A percentile compares a stretch with the other conserved stretches of the same genome.
Conservation (phyloP, 2,329 filamentous ascomycete species). For the Acrocalymma vagum region DNA sequence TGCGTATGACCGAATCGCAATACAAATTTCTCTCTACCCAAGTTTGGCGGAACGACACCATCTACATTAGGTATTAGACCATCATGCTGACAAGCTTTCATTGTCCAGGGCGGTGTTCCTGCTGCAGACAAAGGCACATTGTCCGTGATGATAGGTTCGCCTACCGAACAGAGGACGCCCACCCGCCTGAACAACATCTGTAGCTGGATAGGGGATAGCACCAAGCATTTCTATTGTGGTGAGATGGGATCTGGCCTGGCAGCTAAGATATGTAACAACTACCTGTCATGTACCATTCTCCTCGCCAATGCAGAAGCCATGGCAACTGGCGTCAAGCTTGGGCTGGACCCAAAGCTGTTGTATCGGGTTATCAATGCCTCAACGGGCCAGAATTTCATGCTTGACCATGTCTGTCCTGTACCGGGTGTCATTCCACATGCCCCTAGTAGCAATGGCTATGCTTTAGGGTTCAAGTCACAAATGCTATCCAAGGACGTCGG, state of each 20-base stretch:
- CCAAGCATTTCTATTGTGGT: slow-evolving; percentile 3
- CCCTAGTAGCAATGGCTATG: slow-evolving; percentile 53
- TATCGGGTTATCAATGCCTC: slow-evolving; percentile 1
- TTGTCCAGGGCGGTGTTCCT: too few species aligned
- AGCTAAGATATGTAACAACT: slow-evolving; percentile 6
- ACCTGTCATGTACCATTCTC: slow-evolving; percentile 3
- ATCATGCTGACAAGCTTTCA: too few species aligned
- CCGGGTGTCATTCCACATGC: slow-evolving; percentile 54
- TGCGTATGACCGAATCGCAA: too few species aligned
- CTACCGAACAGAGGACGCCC: background rate
- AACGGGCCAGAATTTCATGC: slow-evolving; percentile 3
- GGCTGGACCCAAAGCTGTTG: slow-evolving; percentile 1
- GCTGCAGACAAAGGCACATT: background rate
- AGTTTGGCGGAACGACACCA: too few species aligned
- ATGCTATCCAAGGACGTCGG: slow-evolving; percentile 64
- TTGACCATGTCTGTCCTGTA: slow-evolving; percentile 43
- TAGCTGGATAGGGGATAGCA: slow-evolving; percentile 1
- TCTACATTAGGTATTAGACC: too few species aligned
- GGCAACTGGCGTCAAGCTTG: slow-evolving; percentile 3
- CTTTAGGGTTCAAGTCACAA: slow-evolving; percentile 62
- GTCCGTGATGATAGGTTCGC: background rate
- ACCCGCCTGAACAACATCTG: slow-evolving; percentile 1
- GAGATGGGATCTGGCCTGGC: background rate
- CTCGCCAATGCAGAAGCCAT: slow-evolving; percentile 3
- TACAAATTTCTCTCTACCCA: too few species aligned